Percentiles rank a stretch among this genome's conserved stretches.
phyloP scores from a whole-genome alignment of 1,284 basidiomycete genomes.

The Anthracocystis walkeri region DNA sequence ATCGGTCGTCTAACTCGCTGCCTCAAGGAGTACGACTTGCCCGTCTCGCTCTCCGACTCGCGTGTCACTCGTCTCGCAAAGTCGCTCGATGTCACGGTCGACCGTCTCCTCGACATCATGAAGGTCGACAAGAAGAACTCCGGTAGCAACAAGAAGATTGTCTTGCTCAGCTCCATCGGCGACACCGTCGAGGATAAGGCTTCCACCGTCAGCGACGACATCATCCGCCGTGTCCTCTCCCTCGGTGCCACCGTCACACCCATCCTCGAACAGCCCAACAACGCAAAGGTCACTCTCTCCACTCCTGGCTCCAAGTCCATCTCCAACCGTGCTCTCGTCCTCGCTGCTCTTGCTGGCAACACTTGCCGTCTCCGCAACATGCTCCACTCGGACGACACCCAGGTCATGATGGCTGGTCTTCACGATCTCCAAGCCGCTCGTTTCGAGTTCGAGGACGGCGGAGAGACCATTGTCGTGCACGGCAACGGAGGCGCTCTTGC shows the following conservation, averaged over 20 bases:
- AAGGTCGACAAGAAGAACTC: conserved; percentile 98
- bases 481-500: conserved; percentile 84
- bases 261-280: conserved; percentile 41
- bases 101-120: conserved; percentile 88
- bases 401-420: conserved; percentile 97
- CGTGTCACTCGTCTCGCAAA: conserved; percentile 75
- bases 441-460: conserved; percentile 91
- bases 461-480: conserved; percentile 90
- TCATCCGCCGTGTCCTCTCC: conserved; percentile 73
- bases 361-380: conserved; percentile 90
- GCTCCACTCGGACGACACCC: conserved; percentile 96
- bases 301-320: conserved; percentile 98
- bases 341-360: conserved; percentile 90
- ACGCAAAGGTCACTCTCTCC: conserved; percentile 78
- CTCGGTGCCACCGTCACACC: conserved; percentile 72
- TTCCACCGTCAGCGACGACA: conserved; percentile 76
- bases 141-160: conserved; percentile 88
- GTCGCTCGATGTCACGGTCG: conserved; percentile 79
- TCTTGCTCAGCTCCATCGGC: conserved; percentile 89
- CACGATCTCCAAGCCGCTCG: conserved; percentile 81
- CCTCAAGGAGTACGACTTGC: conserved; percentile 65
- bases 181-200: conserved; percentile 92
- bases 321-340: conserved; percentile 92
- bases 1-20: conserved; percentile 64
- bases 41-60: conserved; percentile 63